These are phyloP conservation scores for Chaetoceros muelleri DNA, from an alignment of 108 stramenopile species.

Conservation along the genomic window DNA sequence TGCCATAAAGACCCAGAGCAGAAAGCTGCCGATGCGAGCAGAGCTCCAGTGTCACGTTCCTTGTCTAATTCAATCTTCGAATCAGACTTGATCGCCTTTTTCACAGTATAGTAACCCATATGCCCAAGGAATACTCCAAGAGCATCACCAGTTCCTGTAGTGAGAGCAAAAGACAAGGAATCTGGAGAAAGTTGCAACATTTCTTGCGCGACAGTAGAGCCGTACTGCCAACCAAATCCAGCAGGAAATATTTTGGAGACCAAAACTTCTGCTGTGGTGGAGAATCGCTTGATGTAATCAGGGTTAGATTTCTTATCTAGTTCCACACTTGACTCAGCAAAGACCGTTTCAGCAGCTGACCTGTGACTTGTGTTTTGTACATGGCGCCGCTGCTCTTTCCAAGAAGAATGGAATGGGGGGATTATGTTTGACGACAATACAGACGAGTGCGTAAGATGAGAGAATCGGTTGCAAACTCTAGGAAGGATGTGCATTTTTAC, in stretches of 20 bases:
- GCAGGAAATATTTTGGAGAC: constrained; percentile 83
- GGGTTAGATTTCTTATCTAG: too few relatives aligned
- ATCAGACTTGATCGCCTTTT: constrained; percentile 34
- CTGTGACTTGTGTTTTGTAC: too few relatives aligned
- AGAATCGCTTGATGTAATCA: too few relatives aligned
- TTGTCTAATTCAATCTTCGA: constrained; percentile 33
- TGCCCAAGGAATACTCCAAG: constrained; percentile 62
- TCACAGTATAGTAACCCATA: constrained; percentile 37
- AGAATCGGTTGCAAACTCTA: too few relatives aligned
- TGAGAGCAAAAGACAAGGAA: constrained; percentile 46
- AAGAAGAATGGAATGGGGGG: too few relatives aligned
- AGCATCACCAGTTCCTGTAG: constrained; percentile 66
- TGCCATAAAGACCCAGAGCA: constrained; percentile 81
- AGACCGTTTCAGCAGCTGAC: too few relatives aligned
- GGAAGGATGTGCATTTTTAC: too few relatives aligned
- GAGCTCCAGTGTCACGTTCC: constrained; percentile 48
- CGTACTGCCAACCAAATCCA: constrained; percentile 78
- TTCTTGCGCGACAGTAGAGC: constrained; percentile 47
- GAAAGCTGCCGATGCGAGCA: constrained; percentile 65
- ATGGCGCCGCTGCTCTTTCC: too few relatives aligned
- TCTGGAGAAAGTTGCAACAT: constrained; percentile 47
- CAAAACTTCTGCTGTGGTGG: constrained; percentile 53
- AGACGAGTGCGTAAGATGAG: too few relatives aligned
- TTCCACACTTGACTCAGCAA: too few relatives aligned
- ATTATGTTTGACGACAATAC: too few relatives aligned